A percentile compares a stretch with the other conserved stretches of the same genome.
Conservation (phyloP, 2,329 filamentous ascomycete genomes). For the Sclerotinia minor region DNA sequence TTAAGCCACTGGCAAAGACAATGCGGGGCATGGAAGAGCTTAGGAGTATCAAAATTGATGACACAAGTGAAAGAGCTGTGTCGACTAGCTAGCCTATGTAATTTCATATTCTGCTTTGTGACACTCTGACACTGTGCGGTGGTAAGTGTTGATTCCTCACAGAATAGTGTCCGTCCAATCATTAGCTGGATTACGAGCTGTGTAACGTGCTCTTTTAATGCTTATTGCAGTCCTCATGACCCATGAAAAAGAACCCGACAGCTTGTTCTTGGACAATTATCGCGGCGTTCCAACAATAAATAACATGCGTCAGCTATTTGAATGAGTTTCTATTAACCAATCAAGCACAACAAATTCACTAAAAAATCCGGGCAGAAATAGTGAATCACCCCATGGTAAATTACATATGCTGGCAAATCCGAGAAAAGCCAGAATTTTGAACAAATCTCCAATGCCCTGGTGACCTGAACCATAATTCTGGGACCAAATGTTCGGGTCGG, state of each 20-base stretch:
- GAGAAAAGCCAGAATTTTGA: background rate
- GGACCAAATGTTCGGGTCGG: conserved; percentile 4
- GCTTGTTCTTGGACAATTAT: background rate
- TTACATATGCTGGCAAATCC: background rate
- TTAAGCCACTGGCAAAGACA: conserved; percentile 10
- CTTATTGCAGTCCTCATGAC: conserved; percentile 10
- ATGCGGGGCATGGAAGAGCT: background rate
- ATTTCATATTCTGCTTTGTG: background rate
- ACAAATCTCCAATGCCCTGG: background rate
- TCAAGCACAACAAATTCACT: background rate
- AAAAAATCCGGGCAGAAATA: background rate
- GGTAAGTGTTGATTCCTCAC: background rate
- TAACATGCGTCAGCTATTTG: background rate
- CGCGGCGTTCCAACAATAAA: background rate
- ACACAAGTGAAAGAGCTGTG: background rate
- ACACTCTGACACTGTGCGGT: background rate
- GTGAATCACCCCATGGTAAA: background rate
- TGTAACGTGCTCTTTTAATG: conserved; percentile 9
- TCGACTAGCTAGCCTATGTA: background rate
- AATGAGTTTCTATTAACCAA: background rate
- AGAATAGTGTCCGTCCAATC: background rate
- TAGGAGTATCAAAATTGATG: background rate
- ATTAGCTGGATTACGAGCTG: background rate
- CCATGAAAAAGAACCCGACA: conserved; percentile 12
- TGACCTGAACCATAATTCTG: background rate